These are phyloP conservation scores for Macrolepiota dolichaula DNA, from an alignment of 768 basidiomycete species.

Conservation along the genomic window DNA sequence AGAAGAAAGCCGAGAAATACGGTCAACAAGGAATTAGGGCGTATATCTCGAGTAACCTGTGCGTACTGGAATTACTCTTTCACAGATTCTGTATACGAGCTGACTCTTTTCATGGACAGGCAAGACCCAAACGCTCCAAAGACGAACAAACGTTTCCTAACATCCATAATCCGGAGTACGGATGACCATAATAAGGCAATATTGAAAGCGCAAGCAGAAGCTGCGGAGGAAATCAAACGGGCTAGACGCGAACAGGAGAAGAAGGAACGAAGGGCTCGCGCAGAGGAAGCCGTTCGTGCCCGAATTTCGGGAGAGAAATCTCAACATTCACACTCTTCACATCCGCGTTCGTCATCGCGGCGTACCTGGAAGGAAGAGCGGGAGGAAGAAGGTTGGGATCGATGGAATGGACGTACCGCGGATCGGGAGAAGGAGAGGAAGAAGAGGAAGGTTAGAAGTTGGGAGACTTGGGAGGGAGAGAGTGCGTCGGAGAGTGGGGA, in stretches of 20 bases:
- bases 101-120: neutral
- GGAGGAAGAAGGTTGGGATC: constrained; percentile 44
- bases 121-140: constrained; percentile 56
- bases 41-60: constrained; percentile 60
- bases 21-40: constrained; percentile 74
- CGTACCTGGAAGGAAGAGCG: constrained; percentile 10
- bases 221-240: constrained; percentile 69
- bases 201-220: constrained; percentile 65
- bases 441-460: constrained; percentile 41
- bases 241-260: constrained; percentile 66
- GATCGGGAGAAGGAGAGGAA: constrained; percentile 26
- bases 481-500: constrained; percentile 26
- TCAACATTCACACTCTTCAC: neutral
- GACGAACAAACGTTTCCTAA: constrained; percentile 79
- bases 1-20: constrained; percentile 84
- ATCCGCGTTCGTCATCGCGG: constrained; percentile 6
- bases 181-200: constrained; percentile 95
- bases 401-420: constrained; percentile 49
- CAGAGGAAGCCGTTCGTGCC: constrained; percentile 65
- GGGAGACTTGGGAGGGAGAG: constrained; percentile 48
- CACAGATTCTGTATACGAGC: neutral
- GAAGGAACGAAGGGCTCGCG: constrained; percentile 57
- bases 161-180: constrained; percentile 86
- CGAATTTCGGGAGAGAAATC: constrained; percentile 1
- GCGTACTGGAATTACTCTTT: constrained; percentile 17